phyloP scores from a whole-genome alignment of 768 basidiomycete species.

The Xerocomus potaroensis region DNA sequence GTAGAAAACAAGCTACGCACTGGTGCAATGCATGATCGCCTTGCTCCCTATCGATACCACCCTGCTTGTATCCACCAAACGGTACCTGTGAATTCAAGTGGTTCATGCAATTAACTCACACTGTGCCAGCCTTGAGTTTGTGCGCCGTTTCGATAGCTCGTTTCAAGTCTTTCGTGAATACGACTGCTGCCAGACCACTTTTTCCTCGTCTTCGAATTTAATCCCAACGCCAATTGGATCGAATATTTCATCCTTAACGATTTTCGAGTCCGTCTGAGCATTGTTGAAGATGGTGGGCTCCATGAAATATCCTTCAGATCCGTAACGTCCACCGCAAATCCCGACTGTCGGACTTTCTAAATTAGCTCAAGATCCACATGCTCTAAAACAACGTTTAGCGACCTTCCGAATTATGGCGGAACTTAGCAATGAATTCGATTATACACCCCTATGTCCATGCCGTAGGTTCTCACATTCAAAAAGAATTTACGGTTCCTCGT shows the following conservation, averaged over 20 bases:
- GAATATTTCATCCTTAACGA: constrained; percentile 74
- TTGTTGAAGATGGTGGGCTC: constrained; percentile 73
- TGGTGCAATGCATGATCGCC: constrained; percentile 68
- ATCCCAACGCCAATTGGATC: constrained; percentile 75
- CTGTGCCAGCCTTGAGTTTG: constrained; percentile 75
- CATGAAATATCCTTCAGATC: constrained; percentile 66
- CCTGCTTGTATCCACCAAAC: constrained; percentile 85
- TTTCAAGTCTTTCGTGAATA: constrained; percentile 79
- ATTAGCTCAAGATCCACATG: constrained; percentile 73
- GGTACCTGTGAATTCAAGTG: constrained; percentile 43
- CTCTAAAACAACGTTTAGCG: constrained; percentile 51
- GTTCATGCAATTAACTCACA: constrained; percentile 51
- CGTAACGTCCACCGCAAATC: constrained; percentile 57
- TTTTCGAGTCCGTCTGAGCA: constrained; percentile 64
- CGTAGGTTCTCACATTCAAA: no score
- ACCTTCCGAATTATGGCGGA: no score
- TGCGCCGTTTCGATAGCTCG: constrained; percentile 71
- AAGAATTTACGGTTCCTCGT: no score
- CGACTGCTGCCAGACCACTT: constrained; percentile 74
- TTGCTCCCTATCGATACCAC: constrained; percentile 75
- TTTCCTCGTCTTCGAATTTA: constrained; percentile 68
- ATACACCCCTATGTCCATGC: no score
- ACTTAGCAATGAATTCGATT: no score
- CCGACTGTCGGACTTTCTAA: constrained; percentile 65
- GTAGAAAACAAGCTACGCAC: constrained; percentile 32